Evolutionary conservation across 2,329 filamentous ascomycete species (phyloP).

Genomic region (Pseudogymnoascus sp.): DNA sequence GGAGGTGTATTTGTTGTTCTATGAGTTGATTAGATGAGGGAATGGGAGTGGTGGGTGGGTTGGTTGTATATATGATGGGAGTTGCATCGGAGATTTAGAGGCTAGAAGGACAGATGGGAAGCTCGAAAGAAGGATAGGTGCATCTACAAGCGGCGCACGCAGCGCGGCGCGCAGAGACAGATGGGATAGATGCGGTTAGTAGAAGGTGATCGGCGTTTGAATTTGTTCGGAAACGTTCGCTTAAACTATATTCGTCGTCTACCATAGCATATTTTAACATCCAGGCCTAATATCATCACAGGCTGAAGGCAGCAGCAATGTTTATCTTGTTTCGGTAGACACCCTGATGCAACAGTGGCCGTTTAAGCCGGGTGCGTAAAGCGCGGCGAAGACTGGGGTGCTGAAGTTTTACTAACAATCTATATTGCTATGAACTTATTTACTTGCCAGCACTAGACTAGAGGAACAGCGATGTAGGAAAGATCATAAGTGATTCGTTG

Average conservation of each 20-base stretch:
- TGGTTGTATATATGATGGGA: neutral
- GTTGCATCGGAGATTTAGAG: neutral
- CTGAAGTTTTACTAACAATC: neutral
- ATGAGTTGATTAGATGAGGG: slow-evolving; percentile 57
- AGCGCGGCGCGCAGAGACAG: neutral
- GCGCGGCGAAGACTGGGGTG: too few species aligned
- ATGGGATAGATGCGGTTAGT: neutral
- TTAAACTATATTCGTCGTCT: neutral
- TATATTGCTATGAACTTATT: neutral
- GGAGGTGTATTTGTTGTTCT: slow-evolving; percentile 94
- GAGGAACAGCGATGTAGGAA: neutral
- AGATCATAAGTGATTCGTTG: neutral
- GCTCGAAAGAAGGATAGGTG: neutral
- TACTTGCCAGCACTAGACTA: neutral
- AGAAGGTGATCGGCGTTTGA: neutral
- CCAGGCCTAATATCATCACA: neutral
- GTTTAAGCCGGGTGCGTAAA: neutral
- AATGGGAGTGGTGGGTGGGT: neutral
- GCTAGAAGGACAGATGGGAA: neutral
- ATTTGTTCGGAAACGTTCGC: neutral
- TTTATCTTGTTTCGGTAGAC: neutral
- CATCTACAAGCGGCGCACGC: neutral
- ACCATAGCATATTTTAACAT: neutral
- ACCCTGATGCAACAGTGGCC: neutral
- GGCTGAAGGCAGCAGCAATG: neutral